A percentile compares a stretch with the other conserved stretches of the same genome.
Evolutionary conservation across 768 basidiomycete species (phyloP).

Genomic region (Lentinus brumalis): DNA sequence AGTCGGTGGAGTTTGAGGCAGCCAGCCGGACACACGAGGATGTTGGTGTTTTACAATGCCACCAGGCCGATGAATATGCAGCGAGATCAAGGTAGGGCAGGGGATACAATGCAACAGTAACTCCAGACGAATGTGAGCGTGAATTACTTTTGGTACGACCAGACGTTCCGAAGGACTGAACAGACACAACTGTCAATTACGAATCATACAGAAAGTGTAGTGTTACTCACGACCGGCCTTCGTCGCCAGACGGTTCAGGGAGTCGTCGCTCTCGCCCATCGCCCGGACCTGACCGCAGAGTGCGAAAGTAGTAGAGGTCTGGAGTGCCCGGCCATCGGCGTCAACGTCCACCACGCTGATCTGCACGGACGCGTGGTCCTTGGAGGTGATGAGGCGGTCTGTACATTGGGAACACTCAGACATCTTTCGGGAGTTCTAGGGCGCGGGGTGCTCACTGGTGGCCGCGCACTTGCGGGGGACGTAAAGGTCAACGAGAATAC

Average conservation of each 20-base stretch:
- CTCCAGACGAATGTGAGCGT: conserved; percentile 7
- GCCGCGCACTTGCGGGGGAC: conserved; percentile 99
- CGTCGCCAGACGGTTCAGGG: conserved; percentile 93
- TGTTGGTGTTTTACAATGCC: not conserved
- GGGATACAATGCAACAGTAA: conserved; percentile 25
- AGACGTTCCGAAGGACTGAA: conserved; percentile 92
- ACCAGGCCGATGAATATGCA: conserved; percentile 1
- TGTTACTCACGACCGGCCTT: conserved; percentile 85
- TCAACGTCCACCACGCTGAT: conserved; percentile 95
- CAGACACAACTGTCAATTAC: not conserved
- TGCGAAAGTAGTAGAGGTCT: conserved; percentile 87
- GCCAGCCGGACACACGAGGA: conserved; percentile 7
- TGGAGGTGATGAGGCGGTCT: conserved; percentile 98
- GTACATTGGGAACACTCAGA: conserved; percentile 8
- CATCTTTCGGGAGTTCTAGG: not conserved
- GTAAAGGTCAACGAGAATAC: conserved; percentile 99
- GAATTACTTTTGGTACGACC: conserved; percentile 90
- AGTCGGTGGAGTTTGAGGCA: too few species aligned
- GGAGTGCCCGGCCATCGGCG: conserved; percentile 76
- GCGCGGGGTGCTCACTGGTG: conserved; percentile 68
- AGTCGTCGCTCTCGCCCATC: conserved; percentile 95
- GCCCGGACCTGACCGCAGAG: conserved; percentile 93
- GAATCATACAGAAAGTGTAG: conserved; percentile 1
- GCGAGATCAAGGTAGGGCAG: conserved; percentile 15
- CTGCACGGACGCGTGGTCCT: conserved; percentile 99